A percentile compares a stretch with the other conserved stretches of the same genome.
phyloP scores from a whole-genome alignment of 306 rosid genomes.

The Cyamopsis tetragonoloba region DNA sequence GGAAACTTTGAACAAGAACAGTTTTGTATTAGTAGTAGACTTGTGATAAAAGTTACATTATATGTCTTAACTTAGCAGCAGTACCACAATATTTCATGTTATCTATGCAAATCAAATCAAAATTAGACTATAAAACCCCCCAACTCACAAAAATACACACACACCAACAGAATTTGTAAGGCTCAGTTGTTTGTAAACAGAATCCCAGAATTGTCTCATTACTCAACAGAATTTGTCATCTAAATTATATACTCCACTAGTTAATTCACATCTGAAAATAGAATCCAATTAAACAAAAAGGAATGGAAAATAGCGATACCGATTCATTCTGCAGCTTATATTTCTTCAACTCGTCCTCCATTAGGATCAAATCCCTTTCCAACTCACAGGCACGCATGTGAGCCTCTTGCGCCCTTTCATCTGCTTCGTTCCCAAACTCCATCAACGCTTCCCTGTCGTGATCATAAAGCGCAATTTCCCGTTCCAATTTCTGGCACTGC shows the following conservation, averaged over 20 bases:
- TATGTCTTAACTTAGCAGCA: neutral
- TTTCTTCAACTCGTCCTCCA: constrained; percentile 40
- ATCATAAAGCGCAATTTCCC: constrained; percentile 69
- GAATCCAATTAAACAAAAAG: neutral
- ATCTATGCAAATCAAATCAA: neutral
- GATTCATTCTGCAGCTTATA: constrained; percentile 35
- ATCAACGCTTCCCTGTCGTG: constrained; percentile 80
- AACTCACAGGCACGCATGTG: constrained; percentile 49
- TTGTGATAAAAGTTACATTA: neutral
- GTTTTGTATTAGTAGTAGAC: neutral
- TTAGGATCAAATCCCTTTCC: constrained; percentile 48
- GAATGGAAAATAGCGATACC: constrained; percentile 32
- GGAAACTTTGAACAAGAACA: neutral
- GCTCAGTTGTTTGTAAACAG: too few relatives aligned
- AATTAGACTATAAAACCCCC: neutral
- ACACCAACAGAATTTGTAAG: too few relatives aligned
- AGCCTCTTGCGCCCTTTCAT: constrained; percentile 73
- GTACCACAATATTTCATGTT: neutral
- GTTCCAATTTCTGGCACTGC: constrained; percentile 60
- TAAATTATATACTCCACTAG: neutral
- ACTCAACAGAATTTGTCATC: too few relatives aligned
- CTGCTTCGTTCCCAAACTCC: constrained; percentile 91
- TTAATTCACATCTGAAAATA: neutral
- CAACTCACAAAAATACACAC: too few relatives aligned
- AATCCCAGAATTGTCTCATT: too few relatives aligned